These are phyloP conservation scores for Colletotrichum liriopes DNA, from an alignment of 2,329 filamentous ascomycete species.

Conservation along the genomic window DNA sequence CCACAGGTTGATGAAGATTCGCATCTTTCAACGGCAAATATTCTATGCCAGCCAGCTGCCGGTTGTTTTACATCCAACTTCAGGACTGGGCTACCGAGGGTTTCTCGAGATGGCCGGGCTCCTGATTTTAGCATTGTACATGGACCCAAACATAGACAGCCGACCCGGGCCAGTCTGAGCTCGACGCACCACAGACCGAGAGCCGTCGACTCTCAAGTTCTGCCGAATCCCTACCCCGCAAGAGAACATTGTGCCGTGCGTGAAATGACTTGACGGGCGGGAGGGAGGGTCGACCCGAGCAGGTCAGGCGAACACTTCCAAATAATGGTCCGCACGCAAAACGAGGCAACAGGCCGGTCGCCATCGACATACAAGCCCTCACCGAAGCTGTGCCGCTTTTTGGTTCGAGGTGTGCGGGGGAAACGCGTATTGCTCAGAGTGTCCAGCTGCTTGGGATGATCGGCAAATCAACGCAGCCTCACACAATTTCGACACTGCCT, in stretches of 20 bases:
- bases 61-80: neutral
- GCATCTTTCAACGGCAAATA: neutral
- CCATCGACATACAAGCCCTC: slow-evolving; percentile 7
- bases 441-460: slow-evolving; percentile 22
- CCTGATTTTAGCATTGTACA: neutral
- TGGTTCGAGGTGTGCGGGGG: slow-evolving; percentile 1
- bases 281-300: slow-evolving; percentile 29
- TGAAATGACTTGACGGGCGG: slow-evolving; percentile 21
- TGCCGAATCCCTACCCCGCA: slow-evolving; percentile 10
- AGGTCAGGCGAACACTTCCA: slow-evolving; percentile 12
- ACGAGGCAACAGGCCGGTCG: slow-evolving; percentile 28
- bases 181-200: neutral
- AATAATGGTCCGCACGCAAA: slow-evolving; percentile 19
- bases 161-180: too few species aligned
- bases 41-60: neutral
- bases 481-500: slow-evolving; percentile 11
- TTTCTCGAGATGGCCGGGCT: neutral
- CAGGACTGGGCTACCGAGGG: too few species aligned
- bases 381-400: slow-evolving; percentile 34
- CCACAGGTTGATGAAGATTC: neutral
- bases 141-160: neutral
- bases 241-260: slow-evolving; percentile 3
- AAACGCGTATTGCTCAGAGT: slow-evolving; percentile 6
- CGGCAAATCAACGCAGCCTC: slow-evolving; percentile 30
- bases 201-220: neutral